Evolutionary conservation across 108 stramenopile species (phyloP).

Genomic region (Nitzschia palea): DNA sequence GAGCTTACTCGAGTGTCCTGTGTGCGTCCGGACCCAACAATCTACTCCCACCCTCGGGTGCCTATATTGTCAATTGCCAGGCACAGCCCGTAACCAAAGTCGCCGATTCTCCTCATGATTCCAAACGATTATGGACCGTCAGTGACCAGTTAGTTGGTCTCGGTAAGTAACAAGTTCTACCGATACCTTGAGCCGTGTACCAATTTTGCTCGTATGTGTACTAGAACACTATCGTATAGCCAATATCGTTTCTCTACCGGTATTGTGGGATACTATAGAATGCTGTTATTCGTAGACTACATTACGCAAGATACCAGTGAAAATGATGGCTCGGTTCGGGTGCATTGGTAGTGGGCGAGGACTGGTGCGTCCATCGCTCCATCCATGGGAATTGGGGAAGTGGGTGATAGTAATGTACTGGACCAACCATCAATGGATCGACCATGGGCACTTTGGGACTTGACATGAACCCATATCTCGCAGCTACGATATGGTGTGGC

Average conservation of each 20-base stretch:
- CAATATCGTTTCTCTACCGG: too few relatives aligned
- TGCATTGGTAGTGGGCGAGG: neutral
- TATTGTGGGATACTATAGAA: too few relatives aligned
- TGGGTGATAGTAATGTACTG: neutral
- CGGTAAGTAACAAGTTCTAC: neutral
- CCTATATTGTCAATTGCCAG: conserved; percentile 39
- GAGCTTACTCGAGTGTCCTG: conserved; percentile 80
- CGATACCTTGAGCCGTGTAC: too few relatives aligned
- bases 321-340: neutral
- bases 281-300: too few relatives aligned
- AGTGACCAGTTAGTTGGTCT: conserved; percentile 27
- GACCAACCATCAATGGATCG: neutral
- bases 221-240: too few relatives aligned
- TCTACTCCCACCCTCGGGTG: conserved; percentile 18
- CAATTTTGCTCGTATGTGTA: too few relatives aligned
- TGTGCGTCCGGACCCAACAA: conserved; percentile 38
- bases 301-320: conserved; percentile 14
- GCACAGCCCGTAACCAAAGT: neutral
- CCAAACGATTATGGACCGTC: conserved; percentile 29
- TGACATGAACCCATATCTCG: too few relatives aligned
- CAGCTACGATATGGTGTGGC: neutral
- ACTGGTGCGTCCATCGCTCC: conserved; percentile 10
- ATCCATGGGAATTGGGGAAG: conserved; percentile 1
- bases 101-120: conserved; percentile 11
- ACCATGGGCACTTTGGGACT: neutral